Evolutionary conservation across 345 rosid genomes (phyloP).

Genomic region (Dovyalis caffra): DNA sequence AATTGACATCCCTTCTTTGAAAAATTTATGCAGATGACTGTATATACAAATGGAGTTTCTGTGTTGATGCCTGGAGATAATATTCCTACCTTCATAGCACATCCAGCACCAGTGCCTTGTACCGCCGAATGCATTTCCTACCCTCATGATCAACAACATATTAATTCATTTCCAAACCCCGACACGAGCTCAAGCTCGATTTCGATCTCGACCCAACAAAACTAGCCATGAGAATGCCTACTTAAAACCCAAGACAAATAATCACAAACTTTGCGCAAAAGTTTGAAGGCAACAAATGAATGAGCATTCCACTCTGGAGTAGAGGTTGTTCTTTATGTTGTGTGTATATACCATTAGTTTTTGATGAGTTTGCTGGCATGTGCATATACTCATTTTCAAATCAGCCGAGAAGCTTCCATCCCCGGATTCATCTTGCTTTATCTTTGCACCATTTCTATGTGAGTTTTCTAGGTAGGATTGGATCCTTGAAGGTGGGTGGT

Average conservation of each 20-base stretch:
- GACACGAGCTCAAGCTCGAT: slow-evolving; percentile 15
- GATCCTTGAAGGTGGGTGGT: slow-evolving; percentile 21
- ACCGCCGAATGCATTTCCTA: slow-evolving; percentile 28
- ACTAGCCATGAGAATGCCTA: neutral
- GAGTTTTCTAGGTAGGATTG: slow-evolving; percentile 15
- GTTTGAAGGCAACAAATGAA: neutral
- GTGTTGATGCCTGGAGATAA: slow-evolving; percentile 95
- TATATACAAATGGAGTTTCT: slow-evolving; percentile 74
- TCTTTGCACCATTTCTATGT: slow-evolving; percentile 17
- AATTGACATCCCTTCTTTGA: neutral
- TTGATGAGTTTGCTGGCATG: slow-evolving; percentile 21
- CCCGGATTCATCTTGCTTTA: slow-evolving; percentile 5
- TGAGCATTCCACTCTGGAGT: neutral
- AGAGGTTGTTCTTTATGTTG: slow-evolving; percentile 11
- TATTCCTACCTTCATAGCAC: slow-evolving; percentile 79
- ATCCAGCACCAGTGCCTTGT: slow-evolving; percentile 65
- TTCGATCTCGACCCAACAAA: slow-evolving; percentile 23
- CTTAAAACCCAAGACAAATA: neutral
- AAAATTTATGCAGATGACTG: slow-evolving; percentile 67
- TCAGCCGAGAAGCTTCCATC: neutral
- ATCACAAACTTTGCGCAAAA: neutral
- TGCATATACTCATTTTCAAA: neutral
- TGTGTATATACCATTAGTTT: slow-evolving; percentile 20
- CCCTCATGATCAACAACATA: slow-evolving; percentile 24
- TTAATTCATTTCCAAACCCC: neutral